Conservation (phyloP, 495 filamentous ascomycete genomes). For the Terfezia boudieri region DNA sequence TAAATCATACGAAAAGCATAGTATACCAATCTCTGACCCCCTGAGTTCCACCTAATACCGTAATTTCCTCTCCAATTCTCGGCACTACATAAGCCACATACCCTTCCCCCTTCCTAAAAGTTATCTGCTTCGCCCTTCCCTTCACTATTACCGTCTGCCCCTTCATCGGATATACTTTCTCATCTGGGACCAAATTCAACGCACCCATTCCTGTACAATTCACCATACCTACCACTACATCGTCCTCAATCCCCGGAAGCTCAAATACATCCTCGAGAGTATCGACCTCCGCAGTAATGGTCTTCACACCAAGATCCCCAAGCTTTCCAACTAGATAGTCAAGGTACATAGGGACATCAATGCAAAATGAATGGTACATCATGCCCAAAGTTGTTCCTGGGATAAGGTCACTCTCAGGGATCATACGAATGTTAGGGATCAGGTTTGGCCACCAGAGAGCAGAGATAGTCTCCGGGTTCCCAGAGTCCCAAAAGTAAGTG, state of each 20-base stretch:
- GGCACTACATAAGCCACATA: conserved; percentile 13
- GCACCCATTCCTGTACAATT: conserved; percentile 17
- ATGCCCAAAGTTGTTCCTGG: conserved; percentile 6
- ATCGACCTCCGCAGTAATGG: conserved; percentile 11
- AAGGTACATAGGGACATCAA: conserved; percentile 13
- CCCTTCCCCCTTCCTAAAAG: conserved; percentile 8
- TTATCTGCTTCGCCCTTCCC: conserved; percentile 6
- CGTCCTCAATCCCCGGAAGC: conserved; percentile 5
- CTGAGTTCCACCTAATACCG: conserved; percentile 14
- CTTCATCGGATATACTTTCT: conserved; percentile 11
- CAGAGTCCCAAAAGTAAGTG: conserved; percentile 4
- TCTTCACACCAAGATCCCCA: conserved; percentile 13
- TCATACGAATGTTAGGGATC: conserved; percentile 4
- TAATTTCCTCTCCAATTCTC: conserved; percentile 12
- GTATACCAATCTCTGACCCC: conserved; percentile 12
- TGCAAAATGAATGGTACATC: conserved; percentile 11
- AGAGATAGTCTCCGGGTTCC: conserved; percentile 7
- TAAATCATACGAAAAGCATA: neutral
- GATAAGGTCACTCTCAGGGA: conserved; percentile 5
- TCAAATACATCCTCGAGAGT: conserved; percentile 10
- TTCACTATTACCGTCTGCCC: conserved; percentile 16
- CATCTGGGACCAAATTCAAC: conserved; percentile 3
- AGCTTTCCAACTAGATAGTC: conserved; percentile 8
- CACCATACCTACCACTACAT: conserved; percentile 6
- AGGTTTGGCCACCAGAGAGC: conserved; percentile 13